Base-by-base conservation (phyloP, 495 filamentous ascomycete species). In the Tuber umbilicatum region DNA sequence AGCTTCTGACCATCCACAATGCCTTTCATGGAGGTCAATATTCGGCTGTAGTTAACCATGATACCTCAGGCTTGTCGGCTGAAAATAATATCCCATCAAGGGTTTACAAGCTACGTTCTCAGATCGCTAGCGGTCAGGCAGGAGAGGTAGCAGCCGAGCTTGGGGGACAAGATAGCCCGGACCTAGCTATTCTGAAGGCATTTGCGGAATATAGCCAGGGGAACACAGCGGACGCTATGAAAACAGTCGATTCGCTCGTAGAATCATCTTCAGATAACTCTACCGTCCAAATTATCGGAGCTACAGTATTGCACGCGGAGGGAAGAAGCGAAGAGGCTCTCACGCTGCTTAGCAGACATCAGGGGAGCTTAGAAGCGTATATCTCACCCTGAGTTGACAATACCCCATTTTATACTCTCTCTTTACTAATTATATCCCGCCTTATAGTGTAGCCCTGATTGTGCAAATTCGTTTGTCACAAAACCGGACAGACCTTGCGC, bases 21-120 rank as follows among this genome's bases (percentile, higher is more conserved):
- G 89, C 92, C 86, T 97, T 97, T 89, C 91, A 95, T 87, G 92
- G 94, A 83, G 93, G 92, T 82, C 93, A 94, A 85, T 97, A 93
- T 88, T 86, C 90, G 72, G 85, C 88, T 73, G 93, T 95, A 77
- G 83, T 94, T 84, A 90, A 93, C 85, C 94, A 91, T 84, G 89
- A 93, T 84, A 90, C 89, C 39, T 87, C 90, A 7, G 85, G 89
- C 68, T 89, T 97, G 75, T 93, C 92, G 72, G 41, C 90, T 74
- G 88, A 91, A 80, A 97, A 97, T 85, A 84, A 85, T 47, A 85
- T 93, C 5, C 89, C 93, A 37, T 92, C 93, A n/a, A 90, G 90
- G 60, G 86, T 97, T 21, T 88, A 97, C 74, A 86, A 90, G 82
- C 88, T 93, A 72, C 93, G 95, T 81, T 89, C 95, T 50, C 89